phyloP scores from a whole-genome alignment of 2,329 filamentous ascomycete species.

The Triangularia verruculosa region DNA sequence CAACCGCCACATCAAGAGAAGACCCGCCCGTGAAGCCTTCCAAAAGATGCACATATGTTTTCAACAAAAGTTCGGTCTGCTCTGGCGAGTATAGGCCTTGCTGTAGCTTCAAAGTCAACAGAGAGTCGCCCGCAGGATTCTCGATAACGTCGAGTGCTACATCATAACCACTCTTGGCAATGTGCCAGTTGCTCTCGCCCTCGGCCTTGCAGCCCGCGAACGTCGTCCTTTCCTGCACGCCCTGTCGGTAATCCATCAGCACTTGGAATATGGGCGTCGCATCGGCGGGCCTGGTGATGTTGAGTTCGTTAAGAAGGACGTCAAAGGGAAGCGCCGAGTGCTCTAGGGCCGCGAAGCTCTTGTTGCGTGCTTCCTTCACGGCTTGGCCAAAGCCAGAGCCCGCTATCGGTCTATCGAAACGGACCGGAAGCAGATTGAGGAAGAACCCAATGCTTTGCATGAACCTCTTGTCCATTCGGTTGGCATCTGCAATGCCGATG shows the following conservation, averaged over 20 bases:
- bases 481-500: slow-evolving; percentile 41
- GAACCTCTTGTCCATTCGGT: slow-evolving; percentile 31
- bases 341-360: slow-evolving; percentile 36
- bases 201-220: background rate
- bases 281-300: background rate
- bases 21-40: too few species aligned
- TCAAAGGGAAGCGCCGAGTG: slow-evolving; percentile 49
- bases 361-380: slow-evolving; percentile 27
- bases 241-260: slow-evolving; percentile 33
- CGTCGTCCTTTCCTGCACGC: slow-evolving; percentile 20
- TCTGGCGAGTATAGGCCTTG: too few species aligned
- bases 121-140: too few species aligned
- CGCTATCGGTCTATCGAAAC: slow-evolving; percentile 24
- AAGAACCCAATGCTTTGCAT: slow-evolving; percentile 37
- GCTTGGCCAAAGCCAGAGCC: slow-evolving; percentile 33
- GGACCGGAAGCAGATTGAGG: slow-evolving; percentile 40
- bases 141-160: too few species aligned
- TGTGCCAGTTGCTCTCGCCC: background rate
- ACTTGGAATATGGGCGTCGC: slow-evolving; percentile 49
- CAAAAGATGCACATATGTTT: too few species aligned
- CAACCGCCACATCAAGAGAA: too few species aligned
- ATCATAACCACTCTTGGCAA: too few species aligned
- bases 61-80: too few species aligned
- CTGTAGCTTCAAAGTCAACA: too few species aligned
- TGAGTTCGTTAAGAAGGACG: slow-evolving; percentile 38